These are phyloP conservation scores for Penicillium atrosanguineum DNA, from an alignment of 495 filamentous ascomycete genomes.

Conservation along the genomic window DNA sequence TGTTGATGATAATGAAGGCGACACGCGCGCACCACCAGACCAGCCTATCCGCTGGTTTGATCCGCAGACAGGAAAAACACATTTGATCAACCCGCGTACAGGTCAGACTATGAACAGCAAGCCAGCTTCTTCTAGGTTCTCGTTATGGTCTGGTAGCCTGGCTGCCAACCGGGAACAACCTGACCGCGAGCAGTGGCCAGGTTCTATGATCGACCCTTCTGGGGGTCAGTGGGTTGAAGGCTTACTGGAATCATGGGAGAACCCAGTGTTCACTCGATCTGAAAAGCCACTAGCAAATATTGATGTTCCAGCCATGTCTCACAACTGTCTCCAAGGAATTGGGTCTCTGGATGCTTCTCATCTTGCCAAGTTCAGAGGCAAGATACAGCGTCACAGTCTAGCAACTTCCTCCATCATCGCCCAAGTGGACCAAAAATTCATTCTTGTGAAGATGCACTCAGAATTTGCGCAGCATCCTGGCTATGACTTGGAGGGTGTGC, in stretches of 20 bases:
- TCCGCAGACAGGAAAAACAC: conserved; percentile 57
- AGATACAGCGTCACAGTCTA: conserved; percentile 68
- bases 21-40: conserved; percentile 16
- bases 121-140: background rate
- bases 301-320: conserved; percentile 10
- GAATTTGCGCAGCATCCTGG: background rate
- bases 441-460: conserved; percentile 59
- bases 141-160: background rate
- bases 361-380: conserved; percentile 42
- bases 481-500: conserved; percentile 20
- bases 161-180: conserved; percentile 6
- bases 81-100: conserved; percentile 59
- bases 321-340: conserved; percentile 13
- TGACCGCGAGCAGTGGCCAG: conserved; percentile 4
- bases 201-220: background rate
- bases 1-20: background rate
- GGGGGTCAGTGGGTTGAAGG: conserved; percentile 36
- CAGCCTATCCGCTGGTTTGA: conserved; percentile 63
- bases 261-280: conserved; percentile 57
- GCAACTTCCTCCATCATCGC: conserved; percentile 62
- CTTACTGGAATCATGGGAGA: conserved; percentile 52
- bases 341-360: conserved; percentile 11
- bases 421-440: conserved; percentile 90
- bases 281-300: conserved; percentile 48
- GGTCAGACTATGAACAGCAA: conserved; percentile 47